These are phyloP conservation scores for Coprinopsis marcescibilis DNA, from an alignment of 768 basidiomycete species.

Conservation along the genomic window DNA sequence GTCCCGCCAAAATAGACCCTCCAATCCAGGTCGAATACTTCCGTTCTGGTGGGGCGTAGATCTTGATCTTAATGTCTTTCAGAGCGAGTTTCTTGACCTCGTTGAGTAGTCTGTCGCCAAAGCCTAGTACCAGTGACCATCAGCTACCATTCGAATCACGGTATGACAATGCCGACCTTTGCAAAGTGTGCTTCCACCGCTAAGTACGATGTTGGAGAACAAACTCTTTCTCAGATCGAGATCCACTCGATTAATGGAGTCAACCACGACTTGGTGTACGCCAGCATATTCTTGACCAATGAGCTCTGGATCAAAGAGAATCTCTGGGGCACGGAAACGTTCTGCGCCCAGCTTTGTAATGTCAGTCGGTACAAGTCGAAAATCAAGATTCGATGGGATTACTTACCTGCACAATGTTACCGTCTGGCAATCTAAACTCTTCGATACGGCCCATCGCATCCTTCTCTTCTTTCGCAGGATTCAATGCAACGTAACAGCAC, in stretches of 20 bases:
- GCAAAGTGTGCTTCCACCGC: slow-evolving; percentile 94
- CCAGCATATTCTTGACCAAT: slow-evolving; percentile 96
- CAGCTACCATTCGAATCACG: background rate
- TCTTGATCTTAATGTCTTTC: slow-evolving; percentile 98
- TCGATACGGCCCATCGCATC: slow-evolving; percentile 72
- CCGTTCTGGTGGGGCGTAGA: slow-evolving; percentile 98
- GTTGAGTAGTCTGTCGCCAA: slow-evolving; percentile 92
- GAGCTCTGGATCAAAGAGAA: slow-evolving; percentile 95
- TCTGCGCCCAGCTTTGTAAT: slow-evolving; percentile 77
- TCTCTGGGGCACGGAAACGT: slow-evolving; percentile 95
- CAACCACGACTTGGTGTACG: slow-evolving; percentile 97
- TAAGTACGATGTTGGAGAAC: slow-evolving; percentile 94
- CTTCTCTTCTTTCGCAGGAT: slow-evolving; percentile 94
- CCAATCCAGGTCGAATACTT: slow-evolving; percentile 98
- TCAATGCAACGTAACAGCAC: slow-evolving; percentile 90
- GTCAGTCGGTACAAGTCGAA: slow-evolving; percentile 8
- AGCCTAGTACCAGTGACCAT: slow-evolving; percentile 42
- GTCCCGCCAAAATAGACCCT: slow-evolving; percentile 91
- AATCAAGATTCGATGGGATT: slow-evolving; percentile 2
- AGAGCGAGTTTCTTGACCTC: slow-evolving; percentile 95
- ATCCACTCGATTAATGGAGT: slow-evolving; percentile 95
- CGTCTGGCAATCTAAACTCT: slow-evolving; percentile 92
- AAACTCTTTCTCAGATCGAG: slow-evolving; percentile 92
- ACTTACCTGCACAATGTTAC: slow-evolving; percentile 82
- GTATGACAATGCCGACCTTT: slow-evolving; percentile 50